Conservation (phyloP, 169 alveolate genomes). For the Plasmodium gallinaceum region DNA sequence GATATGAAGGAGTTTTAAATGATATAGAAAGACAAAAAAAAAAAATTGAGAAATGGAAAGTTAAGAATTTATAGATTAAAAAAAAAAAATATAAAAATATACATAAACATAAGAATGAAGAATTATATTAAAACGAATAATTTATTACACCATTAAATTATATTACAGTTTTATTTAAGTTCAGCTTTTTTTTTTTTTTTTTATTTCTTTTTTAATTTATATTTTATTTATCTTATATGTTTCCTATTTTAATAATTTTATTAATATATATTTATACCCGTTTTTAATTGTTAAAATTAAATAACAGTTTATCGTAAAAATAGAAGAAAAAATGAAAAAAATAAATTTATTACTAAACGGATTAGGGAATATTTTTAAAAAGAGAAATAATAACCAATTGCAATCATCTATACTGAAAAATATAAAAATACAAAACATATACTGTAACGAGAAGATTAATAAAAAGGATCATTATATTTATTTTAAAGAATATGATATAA, state of each 20-base stretch:
- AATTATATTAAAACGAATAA: not conserved
- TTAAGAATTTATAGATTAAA: constrained; percentile 48
- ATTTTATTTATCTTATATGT: not conserved
- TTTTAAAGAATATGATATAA: constrained; percentile 72
- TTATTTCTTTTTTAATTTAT: not conserved
- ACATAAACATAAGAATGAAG: not conserved
- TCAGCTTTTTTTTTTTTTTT: not conserved
- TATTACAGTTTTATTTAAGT: not conserved
- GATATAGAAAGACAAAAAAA: constrained; percentile 77
- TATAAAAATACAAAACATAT: constrained; percentile 66
- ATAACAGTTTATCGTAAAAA: constrained; percentile 12
- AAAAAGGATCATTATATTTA: constrained; percentile 75
- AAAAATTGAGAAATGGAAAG: constrained; percentile 71
- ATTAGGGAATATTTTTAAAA: constrained; percentile 31
- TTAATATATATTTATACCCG: too few species aligned
- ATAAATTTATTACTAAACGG: constrained; percentile 17
- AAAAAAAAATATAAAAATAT: constrained; percentile 8
- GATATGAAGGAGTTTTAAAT: constrained; percentile 76
- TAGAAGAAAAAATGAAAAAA: constrained; percentile 28
- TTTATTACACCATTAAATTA: too few species aligned
- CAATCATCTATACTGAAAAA: constrained; percentile 65
- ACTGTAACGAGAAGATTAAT: constrained; percentile 60
- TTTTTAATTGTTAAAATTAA: not conserved
- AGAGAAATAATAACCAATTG: not conserved
- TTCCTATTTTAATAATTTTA: not conserved